phyloP scores from a whole-genome alignment of 140 eudicot species.

The Flaveria floridana region DNA sequence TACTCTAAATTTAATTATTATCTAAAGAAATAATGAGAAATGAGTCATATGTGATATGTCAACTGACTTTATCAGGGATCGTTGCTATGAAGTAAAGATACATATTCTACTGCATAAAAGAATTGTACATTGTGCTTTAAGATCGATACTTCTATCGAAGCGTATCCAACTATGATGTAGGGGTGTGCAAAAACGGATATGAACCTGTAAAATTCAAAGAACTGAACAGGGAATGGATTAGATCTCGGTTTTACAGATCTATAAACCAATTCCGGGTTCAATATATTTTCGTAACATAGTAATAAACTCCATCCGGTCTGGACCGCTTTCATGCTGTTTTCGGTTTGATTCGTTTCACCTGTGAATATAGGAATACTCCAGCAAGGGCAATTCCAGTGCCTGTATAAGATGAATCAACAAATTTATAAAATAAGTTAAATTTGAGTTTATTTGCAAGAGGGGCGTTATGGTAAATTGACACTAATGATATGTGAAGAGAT shows the following conservation, averaged over 20 bases:
- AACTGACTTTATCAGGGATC: slow-evolving; percentile 6
- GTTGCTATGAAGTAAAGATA: slow-evolving; percentile 8
- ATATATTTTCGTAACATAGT: slow-evolving; percentile 16
- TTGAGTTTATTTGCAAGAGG: slow-evolving; percentile 5
- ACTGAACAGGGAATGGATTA: neutral
- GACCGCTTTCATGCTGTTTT: slow-evolving; percentile 46
- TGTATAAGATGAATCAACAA: slow-evolving; percentile 18
- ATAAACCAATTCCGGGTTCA: slow-evolving; percentile 10
- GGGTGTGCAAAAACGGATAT: slow-evolving; percentile 16
- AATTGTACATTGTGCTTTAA: slow-evolving; percentile 15
- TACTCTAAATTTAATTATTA: neutral
- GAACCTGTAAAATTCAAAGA: neutral
- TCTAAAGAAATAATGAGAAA: neutral
- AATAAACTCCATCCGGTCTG: neutral
- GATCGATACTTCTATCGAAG: neutral
- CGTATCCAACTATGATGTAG: slow-evolving; percentile 9
- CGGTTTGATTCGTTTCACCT: slow-evolving; percentile 76
- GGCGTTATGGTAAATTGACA: slow-evolving; percentile 19
- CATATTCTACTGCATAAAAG: slow-evolving; percentile 4
- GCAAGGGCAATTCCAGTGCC: slow-evolving; percentile 97
- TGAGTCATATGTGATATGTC: neutral
- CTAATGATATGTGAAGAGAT: neutral
- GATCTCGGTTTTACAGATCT: neutral
- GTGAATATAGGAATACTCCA: slow-evolving; percentile 90
- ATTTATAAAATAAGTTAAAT: neutral